Base-by-base conservation (phyloP, 2,329 filamentous ascomycete species). In the Periconia digitata region DNA sequence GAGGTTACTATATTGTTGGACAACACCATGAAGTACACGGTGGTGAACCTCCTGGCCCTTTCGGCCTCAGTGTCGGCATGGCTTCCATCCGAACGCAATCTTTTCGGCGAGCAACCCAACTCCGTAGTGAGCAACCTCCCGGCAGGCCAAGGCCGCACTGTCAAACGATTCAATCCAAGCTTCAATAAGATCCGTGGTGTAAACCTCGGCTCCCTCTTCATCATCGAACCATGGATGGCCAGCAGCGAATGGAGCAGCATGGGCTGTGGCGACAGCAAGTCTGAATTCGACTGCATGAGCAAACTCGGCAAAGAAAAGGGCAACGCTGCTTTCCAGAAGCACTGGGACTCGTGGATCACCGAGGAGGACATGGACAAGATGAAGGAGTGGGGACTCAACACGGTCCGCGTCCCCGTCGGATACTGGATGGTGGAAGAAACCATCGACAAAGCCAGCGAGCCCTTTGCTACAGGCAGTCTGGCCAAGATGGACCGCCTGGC, bases 141-240 rank as follows among this genome's bases (percentile, higher is more conserved):
- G 10, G 50, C 50, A 12, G 57, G 55, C 13, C 40, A 52, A 27
- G 57, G 57, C 17, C 49, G 55, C 5, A 37, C 50, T n/a, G 38
- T 58, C 16, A 56, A 53, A 24, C 45, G 48, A 20, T 52, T 39
- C 29, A 23, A 40, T 24, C 40, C 48, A 2, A 32, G 29, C 27
- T 47, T 40, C 40, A 44, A 49, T 43, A 55, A 54, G 59, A 76
- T 83, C 43, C 76, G 79, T 8, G 80, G 80, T 24, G 80, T 83
- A 47, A 82, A 83, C 58, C 65, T 82, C 8, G 79, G 80, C 6
- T 74, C 76, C 0, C 70, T 76, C 20, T 81, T 82, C 56, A 61
- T 82, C 44, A 66, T 76, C 27, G 80, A 83, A 64, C 78, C 78
- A 7, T 83, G 80, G 80, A 78, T 82, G 59, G 74, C 74, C 39